Conservation (phyloP, 352 stramenopile species). For the Pythium brachiatum region DNA sequence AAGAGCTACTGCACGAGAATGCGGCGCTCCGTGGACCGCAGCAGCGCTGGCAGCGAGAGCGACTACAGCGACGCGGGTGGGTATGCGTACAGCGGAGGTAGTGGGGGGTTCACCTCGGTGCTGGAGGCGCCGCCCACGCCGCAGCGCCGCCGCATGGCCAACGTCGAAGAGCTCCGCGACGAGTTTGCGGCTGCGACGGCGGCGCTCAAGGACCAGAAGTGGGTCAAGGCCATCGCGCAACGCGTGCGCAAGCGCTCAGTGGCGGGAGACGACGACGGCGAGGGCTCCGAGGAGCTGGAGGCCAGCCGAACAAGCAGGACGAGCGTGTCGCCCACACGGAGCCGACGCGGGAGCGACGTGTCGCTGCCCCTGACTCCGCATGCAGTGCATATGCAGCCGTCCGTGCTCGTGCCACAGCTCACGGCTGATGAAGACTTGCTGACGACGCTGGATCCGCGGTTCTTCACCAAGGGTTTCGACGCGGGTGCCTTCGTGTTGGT, state of each 20-base stretch:
- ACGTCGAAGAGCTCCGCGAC: slow-evolving; percentile 52
- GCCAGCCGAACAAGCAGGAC: background rate
- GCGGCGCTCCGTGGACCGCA: slow-evolving; percentile 4
- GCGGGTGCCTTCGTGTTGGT: slow-evolving; percentile 66
- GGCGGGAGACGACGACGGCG: slow-evolving; percentile 19
- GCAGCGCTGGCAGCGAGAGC: slow-evolving; percentile 3
- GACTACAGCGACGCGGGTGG: background rate
- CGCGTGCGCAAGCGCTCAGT: slow-evolving; percentile 25
- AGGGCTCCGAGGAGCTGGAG: slow-evolving; percentile 15
- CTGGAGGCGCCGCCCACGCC: slow-evolving; percentile 18
- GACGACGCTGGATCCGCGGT: slow-evolving; percentile 67
- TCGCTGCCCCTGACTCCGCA: slow-evolving; percentile 4
- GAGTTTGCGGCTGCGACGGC: slow-evolving; percentile 51
- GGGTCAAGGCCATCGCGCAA: slow-evolving; percentile 57
- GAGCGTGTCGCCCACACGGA: background rate
- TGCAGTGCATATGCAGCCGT: slow-evolving; percentile 16
- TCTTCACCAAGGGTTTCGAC: slow-evolving; percentile 82
- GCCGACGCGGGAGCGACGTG: slow-evolving; percentile 5
- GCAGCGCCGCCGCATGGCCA: slow-evolving; percentile 35
- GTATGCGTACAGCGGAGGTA: slow-evolving; percentile 4
- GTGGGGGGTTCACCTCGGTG: slow-evolving; percentile 13
- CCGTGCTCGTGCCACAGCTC: slow-evolving; percentile 61
- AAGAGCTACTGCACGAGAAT: background rate
- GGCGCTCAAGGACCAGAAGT: slow-evolving; percentile 60
- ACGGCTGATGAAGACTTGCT: slow-evolving; percentile 55